These are phyloP conservation scores for Pyrenophora seminiperda DNA, from an alignment of 2,329 filamentous ascomycete species.

Conservation along the genomic window DNA sequence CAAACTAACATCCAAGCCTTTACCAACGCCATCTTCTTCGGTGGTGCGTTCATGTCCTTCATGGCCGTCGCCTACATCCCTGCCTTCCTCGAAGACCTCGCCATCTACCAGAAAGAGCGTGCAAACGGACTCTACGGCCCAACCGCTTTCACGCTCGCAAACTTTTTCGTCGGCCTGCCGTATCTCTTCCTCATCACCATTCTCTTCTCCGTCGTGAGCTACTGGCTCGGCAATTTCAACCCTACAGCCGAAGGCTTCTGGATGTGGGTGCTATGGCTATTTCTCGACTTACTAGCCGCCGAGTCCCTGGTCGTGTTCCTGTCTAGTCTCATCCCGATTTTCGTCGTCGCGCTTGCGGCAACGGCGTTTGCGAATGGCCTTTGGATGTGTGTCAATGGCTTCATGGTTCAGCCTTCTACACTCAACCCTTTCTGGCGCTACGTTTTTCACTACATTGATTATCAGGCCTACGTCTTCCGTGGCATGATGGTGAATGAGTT, in stretches of 20 bases:
- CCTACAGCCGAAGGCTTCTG: conserved; percentile 71
- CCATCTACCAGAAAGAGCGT: conserved; percentile 75
- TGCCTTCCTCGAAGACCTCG: conserved; percentile 77
- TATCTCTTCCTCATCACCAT: conserved; percentile 79
- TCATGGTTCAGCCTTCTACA: conserved; percentile 73
- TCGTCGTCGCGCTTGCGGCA: conserved; percentile 77
- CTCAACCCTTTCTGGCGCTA: conserved; percentile 87
- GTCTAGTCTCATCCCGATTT: conserved; percentile 73
- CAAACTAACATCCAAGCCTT: conserved; percentile 80
- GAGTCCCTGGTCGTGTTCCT: conserved; percentile 82
- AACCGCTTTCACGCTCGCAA: conserved; percentile 72
- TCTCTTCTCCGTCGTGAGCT: conserved; percentile 75
- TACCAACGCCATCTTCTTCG: conserved; percentile 75
- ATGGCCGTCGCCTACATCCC: conserved; percentile 79
- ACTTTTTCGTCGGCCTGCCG: conserved; percentile 81
- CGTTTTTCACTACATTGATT: conserved; percentile 87
- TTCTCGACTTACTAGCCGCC: conserved; percentile 80
- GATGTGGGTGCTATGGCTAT: conserved; percentile 81
- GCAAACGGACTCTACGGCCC: conserved; percentile 82
- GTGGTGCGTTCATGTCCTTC: conserved; percentile 59
- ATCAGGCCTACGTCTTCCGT: conserved; percentile 84
- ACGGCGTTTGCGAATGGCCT: conserved; percentile 86
- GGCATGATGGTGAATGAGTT: conserved; percentile 96
- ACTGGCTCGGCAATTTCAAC: conserved; percentile 80
- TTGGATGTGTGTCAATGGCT: conserved; percentile 87